phyloP scores from a whole-genome alignment of 1,139 yeast genomes.

The Spathaspora sp. region DNA sequence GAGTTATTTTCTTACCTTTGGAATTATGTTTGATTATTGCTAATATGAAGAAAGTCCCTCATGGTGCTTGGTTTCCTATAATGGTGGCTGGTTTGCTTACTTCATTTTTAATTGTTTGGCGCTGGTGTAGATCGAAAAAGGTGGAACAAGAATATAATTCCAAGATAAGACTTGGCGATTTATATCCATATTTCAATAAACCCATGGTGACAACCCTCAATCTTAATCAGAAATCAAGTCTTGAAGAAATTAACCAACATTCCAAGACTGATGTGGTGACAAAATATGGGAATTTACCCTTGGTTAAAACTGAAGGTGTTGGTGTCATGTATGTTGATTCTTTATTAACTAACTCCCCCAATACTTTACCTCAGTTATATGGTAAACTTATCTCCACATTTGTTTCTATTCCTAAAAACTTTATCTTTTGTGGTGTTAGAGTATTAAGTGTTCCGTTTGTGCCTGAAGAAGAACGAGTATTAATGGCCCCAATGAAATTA shows the following conservation, averaged over 20 bases:
- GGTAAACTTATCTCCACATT: slow-evolving; percentile 35
- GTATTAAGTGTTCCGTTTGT: slow-evolving; percentile 43
- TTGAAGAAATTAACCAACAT: neutral
- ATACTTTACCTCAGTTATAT: slow-evolving; percentile 44
- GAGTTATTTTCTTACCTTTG: slow-evolving; percentile 43
- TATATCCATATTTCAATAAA: slow-evolving; percentile 24
- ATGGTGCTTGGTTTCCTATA: slow-evolving; percentile 63
- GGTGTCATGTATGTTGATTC: slow-evolving; percentile 43
- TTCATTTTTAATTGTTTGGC: slow-evolving; percentile 41
- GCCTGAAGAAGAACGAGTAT: slow-evolving; percentile 34
- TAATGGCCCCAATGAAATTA: slow-evolving; percentile 37
- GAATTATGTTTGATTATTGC: slow-evolving; percentile 48
- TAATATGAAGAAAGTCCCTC: slow-evolving; percentile 49
- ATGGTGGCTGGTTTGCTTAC: slow-evolving; percentile 35
- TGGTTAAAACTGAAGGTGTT: slow-evolving; percentile 33
- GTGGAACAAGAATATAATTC: slow-evolving; percentile 34
- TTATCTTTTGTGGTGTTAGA: slow-evolving; percentile 42
- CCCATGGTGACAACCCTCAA: slow-evolving; percentile 21
- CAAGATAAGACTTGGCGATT: slow-evolving; percentile 28
- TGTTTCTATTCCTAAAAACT: slow-evolving; percentile 40
- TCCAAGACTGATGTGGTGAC: slow-evolving; percentile 16
- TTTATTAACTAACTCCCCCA: slow-evolving; percentile 33
- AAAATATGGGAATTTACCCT: slow-evolving; percentile 20
- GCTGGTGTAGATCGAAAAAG: slow-evolving; percentile 45
- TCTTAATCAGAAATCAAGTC: slow-evolving; percentile 12